Conservation (phyloP, 2,329 filamentous ascomycete species). For the Xylariaceae sp. region DNA sequence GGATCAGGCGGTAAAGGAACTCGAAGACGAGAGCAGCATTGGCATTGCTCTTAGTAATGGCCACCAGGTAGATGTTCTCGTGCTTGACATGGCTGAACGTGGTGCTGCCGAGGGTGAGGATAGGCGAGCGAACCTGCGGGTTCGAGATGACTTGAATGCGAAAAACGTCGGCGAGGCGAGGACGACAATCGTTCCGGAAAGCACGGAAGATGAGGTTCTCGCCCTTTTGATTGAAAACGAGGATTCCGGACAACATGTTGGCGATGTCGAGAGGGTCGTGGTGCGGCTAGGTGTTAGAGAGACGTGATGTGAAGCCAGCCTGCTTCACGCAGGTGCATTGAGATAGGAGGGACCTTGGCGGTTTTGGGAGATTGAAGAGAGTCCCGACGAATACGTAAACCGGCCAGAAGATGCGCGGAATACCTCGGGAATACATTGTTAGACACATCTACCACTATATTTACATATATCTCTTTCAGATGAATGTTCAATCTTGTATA, state of each 20-base stretch:
- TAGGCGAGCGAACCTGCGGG: slow-evolving; percentile 92
- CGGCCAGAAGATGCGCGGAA: too few species aligned
- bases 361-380: not conserved
- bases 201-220: slow-evolving; percentile 99
- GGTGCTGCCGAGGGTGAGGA: slow-evolving; percentile 92
- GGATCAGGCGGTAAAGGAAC: slow-evolving; percentile 88
- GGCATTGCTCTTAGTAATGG: slow-evolving; percentile 97
- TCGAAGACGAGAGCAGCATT: slow-evolving; percentile 98
- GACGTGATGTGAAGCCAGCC: not conserved
- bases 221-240: slow-evolving; percentile 99
- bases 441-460: not conserved
- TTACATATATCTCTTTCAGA: not conserved
- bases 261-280: slow-evolving; percentile 19
- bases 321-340: not conserved
- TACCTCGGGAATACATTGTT: not conserved
- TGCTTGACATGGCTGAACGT: slow-evolving; percentile 99
- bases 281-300: not conserved
- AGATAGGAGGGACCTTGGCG: not conserved
- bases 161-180: slow-evolving; percentile 96
- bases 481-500: too few species aligned
- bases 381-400: not conserved
- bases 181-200: slow-evolving; percentile 97
- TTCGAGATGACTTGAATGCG: slow-evolving; percentile 99
- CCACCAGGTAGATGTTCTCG: slow-evolving; percentile 97
- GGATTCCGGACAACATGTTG: slow-evolving; percentile 91